These are phyloP conservation scores for Elaeagnus macrophylla DNA, from an alignment of 306 rosid species.

Conservation along the genomic window DNA sequence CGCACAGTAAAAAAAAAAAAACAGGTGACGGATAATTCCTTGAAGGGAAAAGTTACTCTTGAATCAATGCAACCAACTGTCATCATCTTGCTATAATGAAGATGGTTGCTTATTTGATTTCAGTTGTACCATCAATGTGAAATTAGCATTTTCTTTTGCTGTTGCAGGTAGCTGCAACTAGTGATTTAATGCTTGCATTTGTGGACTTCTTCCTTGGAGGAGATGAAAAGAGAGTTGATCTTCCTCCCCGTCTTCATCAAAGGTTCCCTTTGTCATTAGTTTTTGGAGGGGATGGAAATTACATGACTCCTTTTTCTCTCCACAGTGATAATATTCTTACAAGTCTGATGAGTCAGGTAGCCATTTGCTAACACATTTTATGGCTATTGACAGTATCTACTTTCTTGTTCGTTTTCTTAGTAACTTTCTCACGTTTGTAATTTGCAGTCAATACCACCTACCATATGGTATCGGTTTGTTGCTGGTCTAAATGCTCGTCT, in stretches of 20 bases:
- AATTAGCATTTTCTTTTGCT: background rate
- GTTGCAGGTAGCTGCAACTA: slow-evolving; percentile 74
- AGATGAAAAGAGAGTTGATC: slow-evolving; percentile 82
- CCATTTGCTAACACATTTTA: slow-evolving; percentile 7
- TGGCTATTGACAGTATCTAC: slow-evolving; percentile 13
- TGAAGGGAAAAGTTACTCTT: background rate
- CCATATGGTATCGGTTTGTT: slow-evolving; percentile 91
- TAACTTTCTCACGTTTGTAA: slow-evolving; percentile 10
- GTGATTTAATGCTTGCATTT: slow-evolving; percentile 88
- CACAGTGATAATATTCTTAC: slow-evolving; percentile 80
- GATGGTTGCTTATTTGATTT: background rate
- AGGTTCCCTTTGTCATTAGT: slow-evolving; percentile 74
- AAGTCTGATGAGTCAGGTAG: slow-evolving; percentile 86
- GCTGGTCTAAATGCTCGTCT: slow-evolving; percentile 94
- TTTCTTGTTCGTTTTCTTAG: slow-evolving; percentile 5
- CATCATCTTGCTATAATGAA: background rate
- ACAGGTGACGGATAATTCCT: background rate
- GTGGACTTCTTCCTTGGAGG: slow-evolving; percentile 93
- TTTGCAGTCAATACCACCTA: slow-evolving; percentile 70
- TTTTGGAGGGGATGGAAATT: slow-evolving; percentile 97
- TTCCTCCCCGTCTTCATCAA: slow-evolving; percentile 71
- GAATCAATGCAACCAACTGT: background rate
- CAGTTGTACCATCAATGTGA: background rate
- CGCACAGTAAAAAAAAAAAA: too few species aligned
- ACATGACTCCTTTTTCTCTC: slow-evolving; percentile 79